Base-by-base conservation (phyloP, 2,329 filamentous ascomycete species). In the Pseudogymnoascus sp. region DNA sequence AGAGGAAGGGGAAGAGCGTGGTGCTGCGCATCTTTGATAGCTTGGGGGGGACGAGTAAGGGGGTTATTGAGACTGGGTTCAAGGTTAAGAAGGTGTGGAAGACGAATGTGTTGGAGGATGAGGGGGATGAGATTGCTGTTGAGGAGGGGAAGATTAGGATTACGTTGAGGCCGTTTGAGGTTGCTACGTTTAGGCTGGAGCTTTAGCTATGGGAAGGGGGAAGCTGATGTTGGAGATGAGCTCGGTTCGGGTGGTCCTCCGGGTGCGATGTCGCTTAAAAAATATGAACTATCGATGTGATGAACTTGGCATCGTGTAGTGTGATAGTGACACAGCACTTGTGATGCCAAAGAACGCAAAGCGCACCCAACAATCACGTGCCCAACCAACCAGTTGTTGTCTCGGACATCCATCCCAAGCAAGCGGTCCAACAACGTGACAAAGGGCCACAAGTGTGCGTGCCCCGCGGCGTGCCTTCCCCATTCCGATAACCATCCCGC, bases 101-200 rank as follows among this genome's bases (percentile, higher is more conserved):
- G 81, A 87, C 86, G 41, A 97, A 96, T 75, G 73, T 95, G 64
- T 77, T 99, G 33, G 94, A 99, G 73, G 94, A 99, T 73, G 89
- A 96, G 68, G 74, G 86, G 61, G 86, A 90, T 65, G 84, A 86
- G 70, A 68, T 91, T 62, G 68, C 74, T 12, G 70, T 76, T 37
- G 69, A 74, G 62, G 69, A 74, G 64, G 79, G 77, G 64, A 74
- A 76, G 67, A 82, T 90, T 62, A 72, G 79, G 50, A 83, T 94
- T 67, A 81, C 83, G 60, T 71, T 96, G 66, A 81, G 88, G 67
- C 84, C 90, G 18, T 96, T 95, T 74, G 92, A 96, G 78, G 88
- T 96, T 62, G 90, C 87, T 18, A 94, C 90, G 1, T 94, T 84
- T 73, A 84, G 88, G 70, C 76, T 93, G 67, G 79, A 83, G 68